Evolutionary conservation across 2,329 filamentous ascomycete species (phyloP).

Genomic region (Alternaria solani): DNA sequence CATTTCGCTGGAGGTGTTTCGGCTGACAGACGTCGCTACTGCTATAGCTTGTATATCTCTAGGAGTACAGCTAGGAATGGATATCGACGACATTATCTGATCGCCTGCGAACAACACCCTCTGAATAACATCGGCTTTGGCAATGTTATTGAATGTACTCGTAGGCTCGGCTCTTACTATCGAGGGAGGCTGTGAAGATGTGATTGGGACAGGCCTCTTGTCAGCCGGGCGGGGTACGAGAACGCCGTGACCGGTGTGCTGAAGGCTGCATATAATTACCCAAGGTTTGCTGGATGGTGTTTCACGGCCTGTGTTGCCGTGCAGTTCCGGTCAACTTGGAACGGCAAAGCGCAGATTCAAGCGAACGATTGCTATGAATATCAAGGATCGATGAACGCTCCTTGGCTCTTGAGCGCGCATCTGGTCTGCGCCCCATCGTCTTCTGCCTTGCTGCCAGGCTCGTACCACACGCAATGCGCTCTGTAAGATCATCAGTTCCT

Average conservation of each 20-base stretch:
- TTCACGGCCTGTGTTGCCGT: background rate
- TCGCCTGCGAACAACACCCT: too few relatives aligned
- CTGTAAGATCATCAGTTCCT: background rate
- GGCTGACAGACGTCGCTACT: background rate
- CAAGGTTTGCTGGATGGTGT: background rate
- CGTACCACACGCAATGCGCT: background rate
- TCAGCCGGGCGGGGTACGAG: background rate
- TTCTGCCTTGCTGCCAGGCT: background rate
- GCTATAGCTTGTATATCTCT: background rate
- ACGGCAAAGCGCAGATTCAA: background rate
- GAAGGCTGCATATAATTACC: background rate
- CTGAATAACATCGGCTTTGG: background rate
- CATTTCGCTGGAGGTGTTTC: constrained; percentile 9
- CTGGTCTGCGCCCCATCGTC: background rate
- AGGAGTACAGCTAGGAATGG: background rate
- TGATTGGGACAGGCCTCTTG: background rate
- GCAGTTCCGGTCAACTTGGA: background rate
- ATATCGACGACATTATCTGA: background rate
- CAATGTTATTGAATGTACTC: background rate
- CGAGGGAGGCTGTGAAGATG: background rate
- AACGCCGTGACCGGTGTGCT: background rate
- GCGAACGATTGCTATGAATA: background rate
- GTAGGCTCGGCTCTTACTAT: background rate
- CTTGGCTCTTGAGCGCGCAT: background rate
- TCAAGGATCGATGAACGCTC: background rate